Evolutionary conservation across 139 green algal genomes (phyloP), one percentile per base, ranked within the genome.

Genomic region (Coelastrella sp.): DNA sequence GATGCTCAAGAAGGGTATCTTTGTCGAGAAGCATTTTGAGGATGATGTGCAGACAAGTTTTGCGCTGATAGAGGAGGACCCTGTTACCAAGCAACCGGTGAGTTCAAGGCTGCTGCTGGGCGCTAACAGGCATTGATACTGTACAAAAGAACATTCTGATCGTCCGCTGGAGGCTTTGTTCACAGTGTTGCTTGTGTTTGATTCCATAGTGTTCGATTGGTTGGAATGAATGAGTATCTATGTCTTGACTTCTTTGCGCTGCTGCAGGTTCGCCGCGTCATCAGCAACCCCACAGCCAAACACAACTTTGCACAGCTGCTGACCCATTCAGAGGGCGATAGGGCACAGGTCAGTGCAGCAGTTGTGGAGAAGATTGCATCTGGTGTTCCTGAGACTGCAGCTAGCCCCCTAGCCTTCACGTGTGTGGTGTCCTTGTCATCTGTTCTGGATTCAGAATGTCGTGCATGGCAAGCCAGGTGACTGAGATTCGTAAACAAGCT

Each of bases 11-110:
- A 94, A 93, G 81, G 86, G 86, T 57, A 69, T 81, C 32, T 94
- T 93, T 53, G 69, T 91, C 43, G 87, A 95, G 41, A 87, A 95
- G 89, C 93, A 98, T 85, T 98, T 97, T 94, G 94, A 97, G 67
- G 66, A 88, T 51, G 95, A 98, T 85, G 85, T 92, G 69, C 92
- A 89, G 85, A 90, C 92, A 72, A 89, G 86, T 35, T 98, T 98
- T 89, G 84, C 88, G 5, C 87, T 91, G 34, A 32, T 94, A 77
- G 95, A 98, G 87, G 90, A 93, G 63, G 96, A 98, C 84, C 86
- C 91, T 0, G 90, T 98, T 5, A 96, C 92, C 3, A 95, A 95
- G 88, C 87, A 87, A 63, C 90, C 89, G 84, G 92, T 95, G 76
- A 84, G 87, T 59, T 57, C 11, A 57, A 23, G 15, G 45, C 45